Conservation (phyloP, 345 rosid species). For the Eucalyptus marginata region DNA sequence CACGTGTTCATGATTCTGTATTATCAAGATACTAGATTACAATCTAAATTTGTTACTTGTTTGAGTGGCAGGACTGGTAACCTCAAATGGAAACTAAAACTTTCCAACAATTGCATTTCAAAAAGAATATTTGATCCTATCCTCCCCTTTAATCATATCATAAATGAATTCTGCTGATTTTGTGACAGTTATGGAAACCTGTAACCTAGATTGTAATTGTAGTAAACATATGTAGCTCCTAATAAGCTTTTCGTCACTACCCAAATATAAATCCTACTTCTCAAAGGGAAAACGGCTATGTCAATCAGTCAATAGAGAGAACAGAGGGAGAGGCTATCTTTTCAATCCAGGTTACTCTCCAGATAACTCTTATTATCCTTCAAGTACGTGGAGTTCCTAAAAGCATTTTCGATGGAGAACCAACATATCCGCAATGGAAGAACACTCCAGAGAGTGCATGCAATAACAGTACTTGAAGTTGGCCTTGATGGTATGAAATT, state of each 20-base stretch:
- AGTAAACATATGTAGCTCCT: neutral
- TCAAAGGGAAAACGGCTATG: neutral
- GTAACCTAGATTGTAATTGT: neutral
- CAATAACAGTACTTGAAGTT: neutral
- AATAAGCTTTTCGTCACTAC: neutral
- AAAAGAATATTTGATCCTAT: neutral
- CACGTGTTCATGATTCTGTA: neutral
- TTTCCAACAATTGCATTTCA: neutral
- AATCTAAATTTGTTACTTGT: neutral
- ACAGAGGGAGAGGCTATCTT: neutral
- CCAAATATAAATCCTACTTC: neutral
- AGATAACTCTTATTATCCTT: neutral
- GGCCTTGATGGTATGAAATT: neutral
- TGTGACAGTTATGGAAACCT: neutral
- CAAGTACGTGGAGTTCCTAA: neutral
- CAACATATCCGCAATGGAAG: neutral
- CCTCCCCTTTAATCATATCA: neutral
- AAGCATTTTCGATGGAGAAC: neutral
- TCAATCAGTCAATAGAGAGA: neutral
- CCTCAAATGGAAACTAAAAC: neutral
- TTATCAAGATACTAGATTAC: neutral
- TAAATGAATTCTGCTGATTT: neutral
- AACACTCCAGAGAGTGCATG: neutral
- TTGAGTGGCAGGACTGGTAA: neutral
- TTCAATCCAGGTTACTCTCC: neutral